Base-by-base conservation (phyloP, 352 stramenopile species). In the Phytophthora multivora region DNA sequence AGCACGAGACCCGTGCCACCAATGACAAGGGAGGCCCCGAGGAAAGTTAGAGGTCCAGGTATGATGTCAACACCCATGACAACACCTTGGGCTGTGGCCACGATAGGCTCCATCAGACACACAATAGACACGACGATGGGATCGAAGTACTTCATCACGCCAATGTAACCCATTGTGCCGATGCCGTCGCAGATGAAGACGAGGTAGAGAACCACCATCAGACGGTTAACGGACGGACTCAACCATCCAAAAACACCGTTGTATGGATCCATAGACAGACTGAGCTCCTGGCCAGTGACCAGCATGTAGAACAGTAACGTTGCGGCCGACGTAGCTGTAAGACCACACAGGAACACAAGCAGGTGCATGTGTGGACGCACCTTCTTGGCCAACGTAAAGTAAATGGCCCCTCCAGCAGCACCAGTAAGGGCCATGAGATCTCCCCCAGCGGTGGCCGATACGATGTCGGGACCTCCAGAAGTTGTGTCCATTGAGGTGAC, bases 61-160 rank as follows among this genome's bases (percentile, higher is more conserved):
- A 97, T 67, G 3, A 70, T 40, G 54, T 93, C 86, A 3, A 96
- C 84, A 12, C 86, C 84, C 49, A 81, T 79, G 26, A 77, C 63
- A 28, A 92, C 84, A 35, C 88, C 90, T 48, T 96, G 84, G 5
- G 75, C 72, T 11, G 83, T 89, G 3, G 83, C 90, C n/a, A 93
- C 70, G 45, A 96, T 89, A 6, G 90, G 90, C 72, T 97, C 89
- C 48, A 97, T 69, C 15, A 97, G 63, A 50, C 84, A 94, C 23
- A 96, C 86, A 45, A 95, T 90, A 23, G 86, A 89, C 40, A 96
- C 75, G 12, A 97, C 87, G 48, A 97, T 92, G 19, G 89, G 82
- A 59, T 96, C 89, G 61, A 97, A 97, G 72, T 97, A 97, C 59
- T 97, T 97, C 83, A 97, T 92, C 39, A 96, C 88, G 36, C 79